Conservation (phyloP, 139 green algal genomes). For the Astrephomene gubernaculifera region DNA sequence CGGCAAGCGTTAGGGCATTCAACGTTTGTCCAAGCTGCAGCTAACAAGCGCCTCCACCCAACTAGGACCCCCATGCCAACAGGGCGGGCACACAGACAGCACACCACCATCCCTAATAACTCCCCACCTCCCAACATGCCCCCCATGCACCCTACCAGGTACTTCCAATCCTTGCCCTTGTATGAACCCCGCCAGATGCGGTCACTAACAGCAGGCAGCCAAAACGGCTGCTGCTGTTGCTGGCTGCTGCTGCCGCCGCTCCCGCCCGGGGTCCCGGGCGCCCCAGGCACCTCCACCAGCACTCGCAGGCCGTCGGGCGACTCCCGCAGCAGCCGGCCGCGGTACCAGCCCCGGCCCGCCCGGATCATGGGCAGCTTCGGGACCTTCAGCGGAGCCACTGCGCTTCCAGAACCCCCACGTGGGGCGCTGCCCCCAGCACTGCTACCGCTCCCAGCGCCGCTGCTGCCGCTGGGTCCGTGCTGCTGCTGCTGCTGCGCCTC, state of each 20-base stretch:
- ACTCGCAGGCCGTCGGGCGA: neutral
- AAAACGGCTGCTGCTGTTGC: slow-evolving; percentile 47
- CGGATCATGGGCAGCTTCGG: slow-evolving; percentile 48
- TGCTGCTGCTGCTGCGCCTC: neutral
- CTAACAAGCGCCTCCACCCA: too few relatives aligned
- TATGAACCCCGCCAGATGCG: slow-evolving; percentile 84
- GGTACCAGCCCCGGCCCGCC: slow-evolving; percentile 18
- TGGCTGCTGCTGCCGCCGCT: neutral
- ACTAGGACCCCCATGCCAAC: too few relatives aligned
- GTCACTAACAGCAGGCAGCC: slow-evolving; percentile 68
- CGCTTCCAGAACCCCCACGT: too few relatives aligned
- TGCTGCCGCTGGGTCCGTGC: neutral
- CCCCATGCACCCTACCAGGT: slow-evolving; percentile 66
- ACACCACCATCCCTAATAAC: neutral
- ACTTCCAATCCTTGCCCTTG: slow-evolving; percentile 84
- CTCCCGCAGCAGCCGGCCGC: slow-evolving; percentile 23
- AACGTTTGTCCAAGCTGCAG: too few relatives aligned
- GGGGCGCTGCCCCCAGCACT: neutral
- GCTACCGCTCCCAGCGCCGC: neutral
- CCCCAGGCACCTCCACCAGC: slow-evolving; percentile 29
- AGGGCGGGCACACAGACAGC: neutral
- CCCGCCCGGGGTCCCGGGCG: neutral
- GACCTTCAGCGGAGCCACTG: slow-evolving; percentile 30
- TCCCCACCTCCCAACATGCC: neutral
- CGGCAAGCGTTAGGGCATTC: too few relatives aligned